Conservation (phyloP, 2,329 filamentous ascomycete species). For the Nigrospora sphaerica region DNA sequence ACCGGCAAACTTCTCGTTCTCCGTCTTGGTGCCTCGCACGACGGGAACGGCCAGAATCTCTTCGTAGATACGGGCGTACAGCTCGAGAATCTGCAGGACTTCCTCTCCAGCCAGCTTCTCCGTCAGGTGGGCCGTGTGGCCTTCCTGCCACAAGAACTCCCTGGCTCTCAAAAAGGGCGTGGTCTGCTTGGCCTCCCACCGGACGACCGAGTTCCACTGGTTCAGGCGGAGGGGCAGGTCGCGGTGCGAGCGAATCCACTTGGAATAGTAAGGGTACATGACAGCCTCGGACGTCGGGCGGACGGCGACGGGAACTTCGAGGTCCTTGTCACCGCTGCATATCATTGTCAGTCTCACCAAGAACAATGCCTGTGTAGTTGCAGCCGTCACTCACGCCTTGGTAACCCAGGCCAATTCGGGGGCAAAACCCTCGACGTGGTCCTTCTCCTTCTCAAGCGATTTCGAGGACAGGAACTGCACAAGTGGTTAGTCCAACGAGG, state of each 20-base stretch:
- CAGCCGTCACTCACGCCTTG: slow-evolving; percentile 52
- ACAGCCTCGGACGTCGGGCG: slow-evolving; percentile 60
- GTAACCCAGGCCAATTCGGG: slow-evolving; percentile 88
- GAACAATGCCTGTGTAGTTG: slow-evolving; percentile 1
- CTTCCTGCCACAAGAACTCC: slow-evolving; percentile 62
- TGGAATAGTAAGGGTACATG: slow-evolving; percentile 36
- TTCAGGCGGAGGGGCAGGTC: slow-evolving; percentile 91
- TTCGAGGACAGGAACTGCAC: slow-evolving; percentile 73
- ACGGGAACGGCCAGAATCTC: slow-evolving; percentile 91
- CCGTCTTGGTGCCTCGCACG: slow-evolving; percentile 87
- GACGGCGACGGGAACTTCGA: slow-evolving; percentile 71
- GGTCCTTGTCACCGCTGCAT: slow-evolving; percentile 74
- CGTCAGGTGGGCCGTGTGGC: slow-evolving; percentile 71
- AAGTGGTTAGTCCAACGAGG: too few species aligned
- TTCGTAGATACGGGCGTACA: slow-evolving; percentile 88
- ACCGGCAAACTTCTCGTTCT: slow-evolving; percentile 97
- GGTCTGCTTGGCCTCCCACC: slow-evolving; percentile 95
- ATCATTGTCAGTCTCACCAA: slow-evolving; percentile 13
- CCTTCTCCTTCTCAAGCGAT: slow-evolving; percentile 82
- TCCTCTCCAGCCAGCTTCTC: slow-evolving; percentile 76
- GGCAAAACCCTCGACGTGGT: slow-evolving; percentile 97
- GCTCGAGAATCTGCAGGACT: slow-evolving; percentile 86
- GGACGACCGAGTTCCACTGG: slow-evolving; percentile 90
- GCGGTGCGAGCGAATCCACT: slow-evolving; percentile 94
- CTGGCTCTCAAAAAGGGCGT: slow-evolving; percentile 83